Evolutionary conservation across 2,329 filamentous ascomycete genomes (phyloP), one percentile per base, ranked within the genome.

Genomic region (Ophiostoma triangulosporum): DNA sequence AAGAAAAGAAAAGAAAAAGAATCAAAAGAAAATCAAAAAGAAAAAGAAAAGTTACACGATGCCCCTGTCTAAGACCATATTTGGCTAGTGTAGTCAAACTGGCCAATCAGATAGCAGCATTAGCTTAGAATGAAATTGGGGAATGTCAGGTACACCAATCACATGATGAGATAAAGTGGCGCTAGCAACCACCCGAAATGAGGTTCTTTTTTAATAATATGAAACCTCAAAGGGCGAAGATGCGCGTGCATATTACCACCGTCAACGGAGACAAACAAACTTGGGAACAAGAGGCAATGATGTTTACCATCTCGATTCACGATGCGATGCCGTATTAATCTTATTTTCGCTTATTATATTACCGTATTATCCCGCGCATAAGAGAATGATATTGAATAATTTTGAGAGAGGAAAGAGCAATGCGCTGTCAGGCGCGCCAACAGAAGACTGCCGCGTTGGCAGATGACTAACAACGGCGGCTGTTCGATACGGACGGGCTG

Each of bases 141-240:
- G 38, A 4, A 24, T 29, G 24, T 17, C 43, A 46, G 43, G 43
- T 12, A 46, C 43, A 46, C 43, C 43, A 46, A 46, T 46, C 43
- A 46, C 3, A 17, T 5, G 15, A 7, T 12, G n/a, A n/a, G 0
- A 9, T 31, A 3, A 22, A 48, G 9, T 45, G 36, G 40, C 31
- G 24, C 35, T 54, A 48, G 33, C n/a, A 9, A 35, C 49, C 17
- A 27, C 32, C 53, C 55, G 57, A 58, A 53, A 58, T 58, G 57
- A 58, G 55, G 48, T 56, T 51, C 52, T 50, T 24, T 24, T n/a
- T n/a, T n/a, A n/a, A n/a, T n/a, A n/a, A n/a, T n/a, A n/a, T n/a
- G n/a, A n/a, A n/a, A n/a, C 46, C 27, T 20, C 40, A 43, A 35
- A 46, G 40, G 24, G 32, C 33, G 29, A 20, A 27, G 24, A n/a